Percentiles rank a stretch among this genome's conserved stretches.
phyloP scores from a whole-genome alignment of 257 asterid species.

The Gentiana macrophylla region DNA sequence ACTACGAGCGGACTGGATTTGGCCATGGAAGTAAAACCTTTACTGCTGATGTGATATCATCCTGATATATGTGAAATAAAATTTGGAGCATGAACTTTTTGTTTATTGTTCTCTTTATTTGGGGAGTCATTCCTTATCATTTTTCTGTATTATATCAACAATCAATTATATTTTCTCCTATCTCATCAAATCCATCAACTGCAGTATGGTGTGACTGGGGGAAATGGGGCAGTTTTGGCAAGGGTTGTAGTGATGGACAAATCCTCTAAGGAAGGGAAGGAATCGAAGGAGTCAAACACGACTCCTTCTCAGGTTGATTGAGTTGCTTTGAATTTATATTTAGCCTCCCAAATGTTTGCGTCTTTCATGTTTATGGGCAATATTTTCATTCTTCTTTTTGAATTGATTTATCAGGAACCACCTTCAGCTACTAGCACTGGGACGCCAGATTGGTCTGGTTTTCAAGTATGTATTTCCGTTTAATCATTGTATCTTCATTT shows the following conservation, averaged over 20 bases:
- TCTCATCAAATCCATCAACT: too few relatives aligned
- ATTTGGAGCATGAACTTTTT: too few relatives aligned
- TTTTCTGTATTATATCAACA: too few relatives aligned
- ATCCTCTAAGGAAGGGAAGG: conserved; percentile 71
- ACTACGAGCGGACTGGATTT: too few relatives aligned
- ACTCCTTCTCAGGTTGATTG: conserved; percentile 56
- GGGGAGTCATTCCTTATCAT: too few relatives aligned
- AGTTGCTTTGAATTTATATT: neutral
- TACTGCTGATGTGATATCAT: too few relatives aligned
- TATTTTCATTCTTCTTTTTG: neutral
- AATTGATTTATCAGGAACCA: conserved; percentile 46
- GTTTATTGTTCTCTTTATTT: too few relatives aligned
- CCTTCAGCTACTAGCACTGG: conserved; percentile 47
- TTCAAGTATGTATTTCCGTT: conserved; percentile 51
- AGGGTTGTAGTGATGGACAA: conserved; percentile 32
- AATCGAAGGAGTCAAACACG: conserved; percentile 54
- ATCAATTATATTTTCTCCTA: too few relatives aligned
- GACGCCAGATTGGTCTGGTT: conserved; percentile 83
- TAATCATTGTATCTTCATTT: neutral
- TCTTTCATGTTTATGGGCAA: neutral
- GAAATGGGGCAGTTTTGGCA: too few relatives aligned
- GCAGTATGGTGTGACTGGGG: too few relatives aligned
- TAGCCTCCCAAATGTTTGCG: neutral
- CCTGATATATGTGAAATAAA: too few relatives aligned
- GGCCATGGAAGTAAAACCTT: too few relatives aligned